phyloP scores from a whole-genome alignment of 768 basidiomycete species.

The Phaffia australis region DNA sequence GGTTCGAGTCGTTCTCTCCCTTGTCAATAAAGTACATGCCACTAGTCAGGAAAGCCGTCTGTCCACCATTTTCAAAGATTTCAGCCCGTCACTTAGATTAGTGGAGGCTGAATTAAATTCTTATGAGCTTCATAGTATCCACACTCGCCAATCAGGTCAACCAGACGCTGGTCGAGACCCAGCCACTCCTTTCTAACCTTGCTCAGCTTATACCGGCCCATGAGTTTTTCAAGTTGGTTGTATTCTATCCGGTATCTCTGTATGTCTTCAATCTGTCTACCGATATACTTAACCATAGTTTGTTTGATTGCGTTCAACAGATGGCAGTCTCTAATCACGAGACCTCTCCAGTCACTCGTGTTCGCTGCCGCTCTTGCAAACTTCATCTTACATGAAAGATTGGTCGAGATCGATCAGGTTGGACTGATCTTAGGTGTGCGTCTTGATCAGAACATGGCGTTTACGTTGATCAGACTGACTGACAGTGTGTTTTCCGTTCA shows the following conservation, averaged over 20 bases:
- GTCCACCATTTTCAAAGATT: neutral
- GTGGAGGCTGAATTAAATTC: neutral
- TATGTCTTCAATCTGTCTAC: neutral
- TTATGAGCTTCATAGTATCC: constrained; percentile 13
- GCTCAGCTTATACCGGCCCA: constrained; percentile 34
- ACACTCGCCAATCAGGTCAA: constrained; percentile 27
- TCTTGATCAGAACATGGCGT: constrained; percentile 8
- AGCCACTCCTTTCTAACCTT: constrained; percentile 26
- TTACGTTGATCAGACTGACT: neutral
- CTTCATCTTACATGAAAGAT: constrained; percentile 37
- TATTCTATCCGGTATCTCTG: neutral
- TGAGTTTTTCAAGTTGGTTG: constrained; percentile 37
- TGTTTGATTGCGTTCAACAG: constrained; percentile 19
- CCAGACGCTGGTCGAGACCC: constrained; percentile 17
- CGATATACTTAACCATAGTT: constrained; percentile 11
- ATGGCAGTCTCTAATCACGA: constrained; percentile 29
- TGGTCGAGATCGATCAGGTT: constrained; percentile 34
- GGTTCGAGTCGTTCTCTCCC: constrained; percentile 22
- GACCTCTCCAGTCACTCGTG: constrained; percentile 30
- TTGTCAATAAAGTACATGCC: constrained; percentile 16
- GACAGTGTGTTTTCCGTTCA: too few relatives aligned
- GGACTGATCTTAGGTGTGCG: constrained; percentile 38
- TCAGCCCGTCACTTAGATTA: neutral
- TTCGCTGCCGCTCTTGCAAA: constrained; percentile 35
- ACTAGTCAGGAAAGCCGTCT: constrained; percentile 4